phyloP scores from a whole-genome alignment of 1,284 basidiomycete genomes.

The Heterobasidion annosum region DNA sequence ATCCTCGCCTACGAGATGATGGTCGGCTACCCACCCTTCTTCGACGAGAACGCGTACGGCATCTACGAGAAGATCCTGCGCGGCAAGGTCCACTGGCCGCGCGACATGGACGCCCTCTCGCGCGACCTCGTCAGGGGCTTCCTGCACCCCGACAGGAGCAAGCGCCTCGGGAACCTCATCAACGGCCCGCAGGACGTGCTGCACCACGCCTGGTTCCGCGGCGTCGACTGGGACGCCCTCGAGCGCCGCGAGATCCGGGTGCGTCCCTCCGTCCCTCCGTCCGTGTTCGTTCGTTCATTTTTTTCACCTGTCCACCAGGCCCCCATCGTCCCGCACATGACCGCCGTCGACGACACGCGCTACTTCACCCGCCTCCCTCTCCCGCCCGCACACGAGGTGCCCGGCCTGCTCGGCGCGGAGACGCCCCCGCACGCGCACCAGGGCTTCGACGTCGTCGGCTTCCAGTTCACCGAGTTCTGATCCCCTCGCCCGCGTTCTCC shows the following conservation, averaged over 20 bases:
- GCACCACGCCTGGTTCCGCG: constrained; percentile 93
- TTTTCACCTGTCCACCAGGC: constrained; percentile 36
- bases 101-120: constrained; percentile 75
- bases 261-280: constrained; percentile 13
- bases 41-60: constrained; percentile 89
- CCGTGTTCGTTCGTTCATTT: constrained; percentile 6
- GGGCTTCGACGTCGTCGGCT: constrained; percentile 55
- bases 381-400: constrained; percentile 70
- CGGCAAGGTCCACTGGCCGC: constrained; percentile 90
- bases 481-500: neutral
- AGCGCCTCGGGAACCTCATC: constrained; percentile 92
- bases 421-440: constrained; percentile 43
- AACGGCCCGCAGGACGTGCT: constrained; percentile 89
- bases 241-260: constrained; percentile 75
- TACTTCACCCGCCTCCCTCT: constrained; percentile 72
- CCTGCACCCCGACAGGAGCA: constrained; percentile 88
- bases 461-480: constrained; percentile 71
- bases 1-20: constrained; percentile 98
- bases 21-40: constrained; percentile 89
- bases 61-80: constrained; percentile 93
- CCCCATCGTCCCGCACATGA: constrained; percentile 73
- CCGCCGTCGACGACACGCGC: constrained; percentile 70
- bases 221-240: constrained; percentile 82
- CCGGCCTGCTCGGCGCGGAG: constrained; percentile 61
- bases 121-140: constrained; percentile 77